Evolutionary conservation across 2,329 filamentous ascomycete species (phyloP), one percentile per base, ranked within the genome.

Genomic region (Beauveria sp.): DNA sequence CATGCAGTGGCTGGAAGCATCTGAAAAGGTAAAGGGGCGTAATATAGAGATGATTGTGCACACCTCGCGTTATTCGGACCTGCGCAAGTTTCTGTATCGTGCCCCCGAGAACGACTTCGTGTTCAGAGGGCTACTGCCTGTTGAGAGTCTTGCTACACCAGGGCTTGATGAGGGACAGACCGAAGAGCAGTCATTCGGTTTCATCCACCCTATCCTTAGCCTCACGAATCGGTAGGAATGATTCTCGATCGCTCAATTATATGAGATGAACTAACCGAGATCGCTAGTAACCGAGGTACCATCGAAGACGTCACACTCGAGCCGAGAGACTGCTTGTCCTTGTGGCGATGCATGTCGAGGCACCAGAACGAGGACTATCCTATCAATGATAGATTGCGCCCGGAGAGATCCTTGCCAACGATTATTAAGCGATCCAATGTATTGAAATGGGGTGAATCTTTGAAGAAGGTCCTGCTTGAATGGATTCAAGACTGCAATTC

Each of bases 21-120:
- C 87, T 0, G 87, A 92, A 67, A 80, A 79, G 61, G 78, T 79
- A 1, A 86, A 86, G 62, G 86, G 87, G 0, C 80, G 82, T 46
- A 78, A 87, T 0, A 69, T 93, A 16, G 82, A 81, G 24, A 89
- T 89, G 80, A 83, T 93, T 14, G 77, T 86, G 49, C 88, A 93
- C 67, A 76, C 77, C 1, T 81, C 86, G 42, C 80, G 90, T 53
- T 93, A 92, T 72, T 92, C 88, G 0, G 89, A 93, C 69, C 75
- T 93, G 1, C 80, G 89, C n/a, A 91, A 91, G 67, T 92, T 89
- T 66, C 72, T 85, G 42, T 91, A 89, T 70, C 71, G 77, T 0
- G 79, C 85, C 2, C 79, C 79, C 0, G 68, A 73, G 45, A 61
- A 67, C 1, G 80, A 9, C 1, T 61, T 61, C 34, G 14, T 14